phyloP scores from a whole-genome alignment of 495 filamentous ascomycete species.

The Podospora tetraspora region DNA sequence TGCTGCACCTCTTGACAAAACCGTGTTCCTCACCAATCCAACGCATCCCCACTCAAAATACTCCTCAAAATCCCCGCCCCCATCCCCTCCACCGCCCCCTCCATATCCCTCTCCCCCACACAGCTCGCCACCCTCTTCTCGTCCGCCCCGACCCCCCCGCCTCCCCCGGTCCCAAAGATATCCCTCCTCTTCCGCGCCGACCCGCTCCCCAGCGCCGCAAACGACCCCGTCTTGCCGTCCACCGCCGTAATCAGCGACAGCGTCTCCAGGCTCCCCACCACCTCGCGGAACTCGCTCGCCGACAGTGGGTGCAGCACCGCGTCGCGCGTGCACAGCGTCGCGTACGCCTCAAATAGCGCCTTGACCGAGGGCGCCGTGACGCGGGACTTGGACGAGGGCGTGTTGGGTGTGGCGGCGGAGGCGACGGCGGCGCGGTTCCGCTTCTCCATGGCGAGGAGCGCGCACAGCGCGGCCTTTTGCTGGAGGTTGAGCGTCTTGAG shows the following conservation, averaged over 20 bases:
- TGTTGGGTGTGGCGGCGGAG: conserved; percentile 31
- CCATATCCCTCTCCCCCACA: conserved; percentile 71
- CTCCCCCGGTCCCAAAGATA: conserved; percentile 31
- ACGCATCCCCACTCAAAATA: conserved; percentile 48
- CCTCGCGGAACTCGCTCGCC: conserved; percentile 86
- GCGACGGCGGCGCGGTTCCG: conserved; percentile 41
- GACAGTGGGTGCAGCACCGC: conserved; percentile 81
- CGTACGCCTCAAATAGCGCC: conserved; percentile 73
- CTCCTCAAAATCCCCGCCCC: conserved; percentile 53
- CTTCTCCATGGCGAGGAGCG: conserved; percentile 75
- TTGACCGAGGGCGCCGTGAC: conserved; percentile 65
- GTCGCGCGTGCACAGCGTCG: conserved; percentile 71
- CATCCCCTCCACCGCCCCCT: conserved; percentile 58
- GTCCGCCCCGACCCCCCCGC: conserved; percentile 39
- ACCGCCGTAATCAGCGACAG: conserved; percentile 74
- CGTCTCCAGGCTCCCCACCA: conserved; percentile 83
- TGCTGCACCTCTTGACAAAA: background rate
- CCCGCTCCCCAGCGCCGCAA: conserved; percentile 36
- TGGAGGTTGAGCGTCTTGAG: conserved; percentile 86
- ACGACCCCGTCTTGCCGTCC: conserved; percentile 63
- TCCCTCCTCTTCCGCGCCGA: conserved; percentile 23
- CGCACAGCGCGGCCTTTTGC: conserved; percentile 91
- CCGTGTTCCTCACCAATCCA: conserved; percentile 27
- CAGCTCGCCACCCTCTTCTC: conserved; percentile 71
- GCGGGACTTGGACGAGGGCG: conserved; percentile 26